Conservation (phyloP, 2,329 filamentous ascomycete genomes). For the Colletotrichum musae region DNA sequence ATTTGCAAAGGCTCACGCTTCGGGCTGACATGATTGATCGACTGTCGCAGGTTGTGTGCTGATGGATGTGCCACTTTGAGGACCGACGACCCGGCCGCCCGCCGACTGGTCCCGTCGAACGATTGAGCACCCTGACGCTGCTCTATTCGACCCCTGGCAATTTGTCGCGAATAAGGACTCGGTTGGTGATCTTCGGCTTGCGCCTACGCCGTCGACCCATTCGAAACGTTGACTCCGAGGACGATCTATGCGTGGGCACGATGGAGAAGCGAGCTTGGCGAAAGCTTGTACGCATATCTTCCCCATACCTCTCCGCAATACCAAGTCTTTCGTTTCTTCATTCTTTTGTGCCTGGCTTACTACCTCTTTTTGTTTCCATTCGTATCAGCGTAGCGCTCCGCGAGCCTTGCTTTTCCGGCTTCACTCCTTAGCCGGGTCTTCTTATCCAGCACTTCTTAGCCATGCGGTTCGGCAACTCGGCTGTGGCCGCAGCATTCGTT, state of each 20-base stretch:
- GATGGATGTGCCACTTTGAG: conserved; percentile 4
- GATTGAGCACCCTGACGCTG: background rate
- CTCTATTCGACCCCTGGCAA: no score
- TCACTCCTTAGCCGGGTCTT: conserved; percentile 42
- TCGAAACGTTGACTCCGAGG: conserved; percentile 29
- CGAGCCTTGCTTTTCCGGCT: conserved; percentile 32
- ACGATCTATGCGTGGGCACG: conserved; percentile 32
- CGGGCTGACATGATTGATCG: conserved; percentile 32
- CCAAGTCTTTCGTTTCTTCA: background rate
- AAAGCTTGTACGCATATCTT: conserved; percentile 41
- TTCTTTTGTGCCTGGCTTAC: background rate
- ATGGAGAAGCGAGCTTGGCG: conserved; percentile 37
- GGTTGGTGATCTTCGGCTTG: conserved; percentile 18
- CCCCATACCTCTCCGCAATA: conserved; percentile 18
- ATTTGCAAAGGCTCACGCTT: conserved; percentile 2
- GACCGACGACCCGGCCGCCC: background rate
- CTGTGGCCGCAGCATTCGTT: conserved; percentile 50
- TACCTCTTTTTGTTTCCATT: background rate
- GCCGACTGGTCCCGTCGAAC: background rate
- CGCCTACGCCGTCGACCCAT: conserved; percentile 13
- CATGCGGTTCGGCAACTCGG: conserved; percentile 53
- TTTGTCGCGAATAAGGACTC: background rate
- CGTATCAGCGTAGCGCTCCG: conserved; percentile 24
- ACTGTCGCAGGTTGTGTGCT: conserved; percentile 32
- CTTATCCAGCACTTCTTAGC: conserved; percentile 26